Percentiles rank a stretch among this genome's conserved stretches.
Conservation (phyloP, 208 protist genomes). For the Histomonas meleagridis region DNA sequence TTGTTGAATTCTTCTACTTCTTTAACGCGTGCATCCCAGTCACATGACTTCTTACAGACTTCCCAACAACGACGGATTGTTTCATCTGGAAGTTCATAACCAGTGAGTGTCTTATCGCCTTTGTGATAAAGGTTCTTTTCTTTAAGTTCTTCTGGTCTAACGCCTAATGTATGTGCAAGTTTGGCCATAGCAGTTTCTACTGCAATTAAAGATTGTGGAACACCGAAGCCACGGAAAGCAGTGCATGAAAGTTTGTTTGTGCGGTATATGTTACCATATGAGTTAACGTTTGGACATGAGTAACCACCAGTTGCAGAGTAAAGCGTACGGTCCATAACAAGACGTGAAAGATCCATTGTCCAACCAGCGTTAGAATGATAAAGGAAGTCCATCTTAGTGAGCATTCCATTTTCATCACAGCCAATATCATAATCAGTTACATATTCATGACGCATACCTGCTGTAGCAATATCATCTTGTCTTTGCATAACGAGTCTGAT, state of each 20-base stretch:
- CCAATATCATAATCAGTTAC: conserved; percentile 48
- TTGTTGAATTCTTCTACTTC: conserved; percentile 55
- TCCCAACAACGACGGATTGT: background rate
- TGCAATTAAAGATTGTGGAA: conserved; percentile 56
- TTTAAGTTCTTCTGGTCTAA: conserved; percentile 37
- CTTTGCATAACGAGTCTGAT: conserved; percentile 57
- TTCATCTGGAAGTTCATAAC: background rate
- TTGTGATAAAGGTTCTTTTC: conserved; percentile 60
- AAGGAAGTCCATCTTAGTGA: conserved; percentile 49
- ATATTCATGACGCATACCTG: conserved; percentile 59
- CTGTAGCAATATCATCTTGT: conserved; percentile 59
- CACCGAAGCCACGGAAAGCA: conserved; percentile 66
- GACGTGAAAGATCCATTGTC: conserved; percentile 51
- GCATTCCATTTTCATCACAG: background rate
- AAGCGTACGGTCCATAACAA: conserved; percentile 55
- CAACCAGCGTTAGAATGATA: conserved; percentile 58
- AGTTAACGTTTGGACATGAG: conserved; percentile 55
- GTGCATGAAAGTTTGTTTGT: conserved; percentile 67
- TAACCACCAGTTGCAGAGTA: conserved; percentile 63
- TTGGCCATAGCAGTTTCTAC: conserved; percentile 58
- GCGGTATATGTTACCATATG: conserved; percentile 48
- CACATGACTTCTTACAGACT: background rate
- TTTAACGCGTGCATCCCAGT: background rate
- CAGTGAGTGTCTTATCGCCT: conserved; percentile 43
- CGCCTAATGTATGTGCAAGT: conserved; percentile 46